phyloP scores from a whole-genome alignment of 352 stramenopile species.

The Blastocystis sp. region DNA sequence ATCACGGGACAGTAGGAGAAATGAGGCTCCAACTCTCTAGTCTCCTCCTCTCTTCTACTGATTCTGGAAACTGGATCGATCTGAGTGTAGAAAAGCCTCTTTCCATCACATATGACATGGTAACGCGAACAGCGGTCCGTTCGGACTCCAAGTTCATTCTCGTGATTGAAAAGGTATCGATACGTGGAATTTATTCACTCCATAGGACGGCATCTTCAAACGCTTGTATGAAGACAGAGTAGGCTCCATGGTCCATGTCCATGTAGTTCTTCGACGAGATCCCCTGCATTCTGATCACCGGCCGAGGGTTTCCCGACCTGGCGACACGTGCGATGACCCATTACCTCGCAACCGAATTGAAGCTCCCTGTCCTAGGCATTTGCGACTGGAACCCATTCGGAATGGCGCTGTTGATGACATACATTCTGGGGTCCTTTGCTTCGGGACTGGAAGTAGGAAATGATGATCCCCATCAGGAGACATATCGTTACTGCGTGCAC shows the following conservation, averaged over 20 bases:
- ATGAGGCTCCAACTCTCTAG: not conserved
- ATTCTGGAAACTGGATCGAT: not conserved
- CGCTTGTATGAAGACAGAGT: constrained; percentile 25
- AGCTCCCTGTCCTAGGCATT: not conserved
- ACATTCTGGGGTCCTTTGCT: constrained; percentile 13
- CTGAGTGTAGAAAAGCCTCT: not conserved
- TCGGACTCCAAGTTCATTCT: constrained; percentile 39
- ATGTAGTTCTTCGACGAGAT: constrained; percentile 43
- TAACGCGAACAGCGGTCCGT: not conserved
- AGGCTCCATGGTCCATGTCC: not conserved
- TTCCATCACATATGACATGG: constrained; percentile 4
- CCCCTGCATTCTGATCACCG: constrained; percentile 35
- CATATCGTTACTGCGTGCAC: constrained; percentile 34
- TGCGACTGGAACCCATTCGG: constrained; percentile 41
- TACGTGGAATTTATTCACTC: not conserved
- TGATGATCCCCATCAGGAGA: not conserved
- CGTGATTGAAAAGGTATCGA: not conserved
- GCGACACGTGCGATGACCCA: constrained; percentile 8
- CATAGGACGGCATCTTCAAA: constrained; percentile 48
- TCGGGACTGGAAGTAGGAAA: constrained; percentile 15
- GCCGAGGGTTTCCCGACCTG: constrained; percentile 24
- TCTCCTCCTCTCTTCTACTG: not conserved
- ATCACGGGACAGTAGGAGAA: not conserved
- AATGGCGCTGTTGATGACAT: constrained; percentile 28
- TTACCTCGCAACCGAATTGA: not conserved